A percentile compares a stretch with the other conserved stretches of the same genome.
Evolutionary conservation across 345 rosid species (phyloP).

Genomic region (Rhodamnia rubescens): DNA sequence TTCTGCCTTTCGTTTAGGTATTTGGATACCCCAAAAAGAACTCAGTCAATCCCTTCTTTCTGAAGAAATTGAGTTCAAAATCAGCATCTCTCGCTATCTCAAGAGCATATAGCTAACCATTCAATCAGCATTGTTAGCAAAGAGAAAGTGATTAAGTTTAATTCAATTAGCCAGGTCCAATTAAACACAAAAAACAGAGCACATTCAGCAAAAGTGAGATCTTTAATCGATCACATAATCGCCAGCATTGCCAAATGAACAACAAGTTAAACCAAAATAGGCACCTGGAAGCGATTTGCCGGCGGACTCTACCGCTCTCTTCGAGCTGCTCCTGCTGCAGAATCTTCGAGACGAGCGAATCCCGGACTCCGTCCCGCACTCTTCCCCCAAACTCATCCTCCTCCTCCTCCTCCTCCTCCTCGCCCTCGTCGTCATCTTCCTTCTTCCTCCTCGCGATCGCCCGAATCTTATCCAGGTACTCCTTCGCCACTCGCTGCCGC

Average conservation of each 20-base stretch:
- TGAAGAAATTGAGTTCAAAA: background rate
- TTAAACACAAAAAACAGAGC: background rate
- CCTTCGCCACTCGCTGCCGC: constrained; percentile 55
- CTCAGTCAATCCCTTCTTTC: background rate
- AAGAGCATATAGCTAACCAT: background rate
- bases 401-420: constrained; percentile 29
- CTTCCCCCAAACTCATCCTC: constrained; percentile 27
- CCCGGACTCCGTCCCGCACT: constrained; percentile 50
- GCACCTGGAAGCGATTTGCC: constrained; percentile 74
- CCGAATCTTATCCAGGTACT: constrained; percentile 27
- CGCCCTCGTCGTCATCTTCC: constrained; percentile 36
- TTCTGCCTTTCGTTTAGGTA: background rate
- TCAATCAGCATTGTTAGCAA: background rate
- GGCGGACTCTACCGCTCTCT: constrained; percentile 74
- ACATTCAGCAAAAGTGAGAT: background rate
- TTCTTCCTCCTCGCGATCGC: constrained; percentile 25
- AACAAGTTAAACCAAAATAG: background rate
- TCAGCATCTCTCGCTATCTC: background rate
- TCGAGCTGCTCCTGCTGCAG: constrained; percentile 84
- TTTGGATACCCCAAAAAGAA: background rate
- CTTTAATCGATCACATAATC: background rate
- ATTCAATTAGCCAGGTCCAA: background rate
- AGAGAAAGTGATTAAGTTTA: background rate
- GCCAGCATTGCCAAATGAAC: background rate
- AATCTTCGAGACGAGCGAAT: constrained; percentile 44